Evolutionary conservation across 225 moss, liverwort and hornwort species (phyloP).

Genomic region (Climacium dendroides): DNA sequence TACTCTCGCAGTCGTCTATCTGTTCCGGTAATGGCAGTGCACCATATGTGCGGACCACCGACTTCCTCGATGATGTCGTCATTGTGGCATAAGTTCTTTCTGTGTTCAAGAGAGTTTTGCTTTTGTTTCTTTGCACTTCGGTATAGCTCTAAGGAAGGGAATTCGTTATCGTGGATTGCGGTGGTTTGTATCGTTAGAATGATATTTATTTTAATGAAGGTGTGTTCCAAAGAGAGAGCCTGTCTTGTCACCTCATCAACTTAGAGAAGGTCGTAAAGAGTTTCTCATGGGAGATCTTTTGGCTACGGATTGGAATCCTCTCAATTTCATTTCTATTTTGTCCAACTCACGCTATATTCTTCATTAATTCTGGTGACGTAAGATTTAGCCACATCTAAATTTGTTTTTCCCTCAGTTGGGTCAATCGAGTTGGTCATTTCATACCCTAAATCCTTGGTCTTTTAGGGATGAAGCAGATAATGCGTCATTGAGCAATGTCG

Average conservation of each 20-base stretch:
- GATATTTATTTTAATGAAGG: background rate
- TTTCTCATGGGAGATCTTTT: background rate
- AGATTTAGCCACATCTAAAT: background rate
- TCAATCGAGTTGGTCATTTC: background rate
- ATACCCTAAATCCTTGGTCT: background rate
- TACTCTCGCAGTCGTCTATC: slow-evolving; percentile 18
- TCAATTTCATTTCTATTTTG: background rate
- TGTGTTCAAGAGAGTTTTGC: background rate
- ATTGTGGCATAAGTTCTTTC: slow-evolving; percentile 34
- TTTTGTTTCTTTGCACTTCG: background rate
- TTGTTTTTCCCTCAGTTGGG: background rate
- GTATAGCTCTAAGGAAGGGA: background rate
- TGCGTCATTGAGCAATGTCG: background rate
- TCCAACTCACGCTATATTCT: background rate
- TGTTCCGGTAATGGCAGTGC: slow-evolving; percentile 31
- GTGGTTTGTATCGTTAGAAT: background rate
- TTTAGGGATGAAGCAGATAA: background rate
- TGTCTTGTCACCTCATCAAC: background rate
- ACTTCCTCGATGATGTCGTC: slow-evolving; percentile 42
- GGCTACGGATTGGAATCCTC: background rate
- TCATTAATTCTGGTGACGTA: background rate
- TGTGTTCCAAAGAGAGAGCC: background rate
- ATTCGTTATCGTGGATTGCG: background rate
- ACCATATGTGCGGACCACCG: slow-evolving; percentile 23
- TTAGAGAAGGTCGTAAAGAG: background rate